These are phyloP conservation scores for Auricularia cornea DNA, from an alignment of 768 basidiomycete genomes.

Conservation along the genomic window DNA sequence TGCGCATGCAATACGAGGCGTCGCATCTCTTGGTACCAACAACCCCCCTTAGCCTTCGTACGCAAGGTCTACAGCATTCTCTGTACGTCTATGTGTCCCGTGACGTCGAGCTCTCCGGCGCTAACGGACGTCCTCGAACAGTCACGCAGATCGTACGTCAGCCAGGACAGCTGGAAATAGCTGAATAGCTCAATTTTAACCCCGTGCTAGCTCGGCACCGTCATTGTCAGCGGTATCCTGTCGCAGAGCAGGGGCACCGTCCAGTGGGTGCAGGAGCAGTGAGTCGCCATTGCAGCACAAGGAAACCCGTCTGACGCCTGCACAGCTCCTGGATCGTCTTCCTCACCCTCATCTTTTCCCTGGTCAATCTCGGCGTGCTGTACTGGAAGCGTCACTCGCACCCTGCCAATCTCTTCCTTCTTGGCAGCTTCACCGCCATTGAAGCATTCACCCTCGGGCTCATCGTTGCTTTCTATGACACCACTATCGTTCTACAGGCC, in stretches of 20 bases:
- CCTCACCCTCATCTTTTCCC: slow-evolving; percentile 57
- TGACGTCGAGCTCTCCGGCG: neutral
- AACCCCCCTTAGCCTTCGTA: slow-evolving; percentile 44
- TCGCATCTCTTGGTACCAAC: too few relatives aligned
- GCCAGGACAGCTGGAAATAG: neutral
- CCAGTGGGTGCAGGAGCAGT: slow-evolving; percentile 67
- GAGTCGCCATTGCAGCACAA: slow-evolving; percentile 17
- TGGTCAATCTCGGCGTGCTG: slow-evolving; percentile 69
- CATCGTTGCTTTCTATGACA: slow-evolving; percentile 68
- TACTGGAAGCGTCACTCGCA: slow-evolving; percentile 56
- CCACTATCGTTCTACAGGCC: slow-evolving; percentile 73
- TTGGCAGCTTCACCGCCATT: slow-evolving; percentile 81
- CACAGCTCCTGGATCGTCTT: slow-evolving; percentile 71
- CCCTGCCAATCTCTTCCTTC: slow-evolving; percentile 77
- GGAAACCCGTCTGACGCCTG: too few relatives aligned
- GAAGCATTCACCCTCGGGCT: slow-evolving; percentile 90
- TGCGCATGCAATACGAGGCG: too few relatives aligned
- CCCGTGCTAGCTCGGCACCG: slow-evolving; percentile 53
- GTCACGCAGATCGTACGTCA: neutral
- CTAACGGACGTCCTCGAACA: neutral
- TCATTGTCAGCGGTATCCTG: slow-evolving; percentile 64
- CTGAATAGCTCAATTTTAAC: neutral
- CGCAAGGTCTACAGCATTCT: slow-evolving; percentile 89
- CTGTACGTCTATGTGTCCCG: slow-evolving; percentile 42
- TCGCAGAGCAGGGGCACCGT: slow-evolving; percentile 54